Percentiles rank a stretch among this genome's conserved stretches.
Conservation (phyloP, 306 rosid genomes). For the Cucurbita pepo region DNA sequence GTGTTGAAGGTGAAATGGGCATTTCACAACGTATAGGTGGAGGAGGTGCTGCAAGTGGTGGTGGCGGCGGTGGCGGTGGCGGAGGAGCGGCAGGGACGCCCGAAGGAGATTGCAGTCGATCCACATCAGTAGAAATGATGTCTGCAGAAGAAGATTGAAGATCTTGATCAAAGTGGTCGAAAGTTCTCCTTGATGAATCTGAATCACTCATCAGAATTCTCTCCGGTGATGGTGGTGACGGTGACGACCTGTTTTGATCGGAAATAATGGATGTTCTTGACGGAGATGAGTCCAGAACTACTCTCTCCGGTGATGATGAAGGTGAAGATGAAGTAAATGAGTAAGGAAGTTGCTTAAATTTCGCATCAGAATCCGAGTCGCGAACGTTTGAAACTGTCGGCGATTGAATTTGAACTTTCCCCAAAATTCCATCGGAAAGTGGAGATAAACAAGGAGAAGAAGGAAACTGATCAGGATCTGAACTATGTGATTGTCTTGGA, state of each 20-base stretch:
- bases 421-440: slow-evolving; percentile 13
- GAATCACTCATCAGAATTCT: slow-evolving; percentile 9
- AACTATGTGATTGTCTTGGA: not conserved
- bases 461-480: slow-evolving; percentile 12
- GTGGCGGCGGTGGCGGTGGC: slow-evolving; percentile 14
- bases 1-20: slow-evolving; percentile 14
- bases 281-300: not conserved
- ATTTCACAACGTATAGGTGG: slow-evolving; percentile 8
- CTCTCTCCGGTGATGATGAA: slow-evolving; percentile 3
- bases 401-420: not conserved
- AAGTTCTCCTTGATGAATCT: slow-evolving; percentile 11
- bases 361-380: slow-evolving; percentile 3
- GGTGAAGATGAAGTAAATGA: slow-evolving; percentile 4
- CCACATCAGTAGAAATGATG: not conserved
- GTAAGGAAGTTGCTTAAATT: not conserved
- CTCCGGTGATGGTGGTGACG: slow-evolving; percentile 16
- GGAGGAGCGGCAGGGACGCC: slow-evolving; percentile 7
- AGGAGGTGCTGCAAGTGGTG: slow-evolving; percentile 4
- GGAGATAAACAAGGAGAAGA: slow-evolving; percentile 19
- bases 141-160: slow-evolving; percentile 1
- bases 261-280: not conserved
- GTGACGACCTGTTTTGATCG: not conserved
- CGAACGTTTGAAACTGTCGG: slow-evolving; percentile 6
- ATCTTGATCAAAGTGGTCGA: not conserved
- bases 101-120: slow-evolving; percentile 6